These are phyloP conservation scores for Aspergillus transmontanensis DNA, from an alignment of 2,329 filamentous ascomycete genomes.

Conservation along the genomic window DNA sequence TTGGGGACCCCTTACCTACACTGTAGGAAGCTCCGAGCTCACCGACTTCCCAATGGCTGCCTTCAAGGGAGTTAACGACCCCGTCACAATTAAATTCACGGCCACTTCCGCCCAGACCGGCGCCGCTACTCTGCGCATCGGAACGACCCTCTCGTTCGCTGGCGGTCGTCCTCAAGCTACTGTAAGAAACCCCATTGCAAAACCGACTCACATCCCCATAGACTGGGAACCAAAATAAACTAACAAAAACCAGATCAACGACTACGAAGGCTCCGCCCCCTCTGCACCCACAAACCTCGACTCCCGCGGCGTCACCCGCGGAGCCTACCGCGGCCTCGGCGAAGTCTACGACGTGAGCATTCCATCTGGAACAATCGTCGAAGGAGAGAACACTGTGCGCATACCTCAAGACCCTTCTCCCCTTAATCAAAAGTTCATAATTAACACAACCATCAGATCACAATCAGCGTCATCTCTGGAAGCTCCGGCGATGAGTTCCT, in stretches of 20 bases:
- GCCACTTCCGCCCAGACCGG: constrained; percentile 54
- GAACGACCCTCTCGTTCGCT: constrained; percentile 65
- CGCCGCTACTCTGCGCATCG: constrained; percentile 63
- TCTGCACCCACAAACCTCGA: constrained; percentile 64
- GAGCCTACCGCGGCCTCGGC: constrained; percentile 64
- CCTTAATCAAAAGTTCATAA: background rate
- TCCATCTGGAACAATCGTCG: constrained; percentile 59
- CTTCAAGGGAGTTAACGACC: constrained; percentile 62
- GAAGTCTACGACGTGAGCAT: constrained; percentile 67
- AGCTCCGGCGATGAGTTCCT: constrained; percentile 59
- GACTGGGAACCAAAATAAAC: background rate
- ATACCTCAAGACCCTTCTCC: too few relatives aligned
- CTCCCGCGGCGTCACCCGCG: constrained; percentile 66
- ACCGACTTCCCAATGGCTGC: constrained; percentile 67
- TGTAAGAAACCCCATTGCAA: constrained; percentile 10
- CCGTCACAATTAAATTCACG: constrained; percentile 63
- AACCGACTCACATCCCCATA: background rate
- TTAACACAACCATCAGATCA: constrained; percentile 43
- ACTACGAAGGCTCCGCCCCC: constrained; percentile 53
- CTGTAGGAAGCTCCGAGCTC: constrained; percentile 57
- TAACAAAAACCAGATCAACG: constrained; percentile 50
- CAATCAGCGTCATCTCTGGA: constrained; percentile 61
- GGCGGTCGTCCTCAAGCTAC: constrained; percentile 59
- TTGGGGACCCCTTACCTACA: constrained; percentile 65
- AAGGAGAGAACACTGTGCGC: constrained; percentile 60